Evolutionary conservation across 2,329 filamentous ascomycete genomes (phyloP), one percentile per base, ranked within the genome.

Genomic region (Colletotrichum sp.): DNA sequence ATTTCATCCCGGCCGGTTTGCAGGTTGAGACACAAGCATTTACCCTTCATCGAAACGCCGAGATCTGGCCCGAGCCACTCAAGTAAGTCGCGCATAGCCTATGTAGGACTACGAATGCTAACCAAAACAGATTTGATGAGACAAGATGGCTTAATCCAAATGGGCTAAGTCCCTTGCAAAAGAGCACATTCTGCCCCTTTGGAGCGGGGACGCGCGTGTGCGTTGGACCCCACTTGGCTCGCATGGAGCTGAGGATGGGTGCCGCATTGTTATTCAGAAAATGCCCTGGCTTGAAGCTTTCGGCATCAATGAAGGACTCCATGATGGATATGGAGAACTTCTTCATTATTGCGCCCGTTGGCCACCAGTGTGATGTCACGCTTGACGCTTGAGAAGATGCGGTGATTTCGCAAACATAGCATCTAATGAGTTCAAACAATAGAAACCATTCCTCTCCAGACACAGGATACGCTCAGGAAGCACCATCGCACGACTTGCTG

Each of bases 181-280:
- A 88, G 75, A 86, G 86, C 5, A 86, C 87, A 0, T 90, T 86
- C 71, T 84, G 88, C 76, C 86, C 90, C 0, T 92, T 91, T 79
- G 90, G 90, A 2, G 87, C 85, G 8, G 90, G 90, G 1, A 84
- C 25, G 6, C 27, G 63, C 2, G 82, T 81, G 4, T 93, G 91
- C 75, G 83, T 93, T n/a, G 91, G 91, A 2, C 82, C 90, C 28
- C 90, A 92, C 76, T 84, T 93, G 22, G 91, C 91, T 1, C 83
- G 85, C 22, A 90, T 90, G 82, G 90, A 92, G 79, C 78, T 92
- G 27, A 84, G 90, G 9, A 86, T 90, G 57, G 88, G 85, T 0
- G 83, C 87, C 0, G 88, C 89, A 0, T 82, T 85, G 8, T 89
- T 93, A 80, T 90, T 92, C 80, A 83, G 85, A 1, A 82, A 87